These are phyloP conservation scores for Mrakia hoshinonis DNA, from an alignment of 768 basidiomycete species.

Conservation along the genomic window DNA sequence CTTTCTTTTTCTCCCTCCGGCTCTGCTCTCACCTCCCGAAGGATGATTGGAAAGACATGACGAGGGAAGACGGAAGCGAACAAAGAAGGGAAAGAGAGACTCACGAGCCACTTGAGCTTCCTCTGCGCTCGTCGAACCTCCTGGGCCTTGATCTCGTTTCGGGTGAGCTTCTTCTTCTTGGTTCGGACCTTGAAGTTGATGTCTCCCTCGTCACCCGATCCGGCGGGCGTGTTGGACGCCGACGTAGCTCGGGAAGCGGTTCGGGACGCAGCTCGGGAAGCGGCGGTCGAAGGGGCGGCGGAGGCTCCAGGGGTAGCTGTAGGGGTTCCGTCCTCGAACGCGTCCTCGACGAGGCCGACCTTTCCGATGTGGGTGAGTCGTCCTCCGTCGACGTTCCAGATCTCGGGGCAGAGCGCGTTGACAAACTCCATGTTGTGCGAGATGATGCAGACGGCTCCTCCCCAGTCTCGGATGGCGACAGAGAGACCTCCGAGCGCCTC, in stretches of 20 bases:
- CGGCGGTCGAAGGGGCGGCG: conserved; percentile 60
- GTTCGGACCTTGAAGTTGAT: conserved; percentile 37
- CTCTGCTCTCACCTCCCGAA: too few relatives aligned
- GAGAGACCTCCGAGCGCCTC: conserved; percentile 64
- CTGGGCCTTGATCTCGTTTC: conserved; percentile 63
- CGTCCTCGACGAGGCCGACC: conserved; percentile 71
- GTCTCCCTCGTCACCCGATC: conserved; percentile 64
- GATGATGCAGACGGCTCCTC: conserved; percentile 74
- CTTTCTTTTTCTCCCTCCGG: too few relatives aligned
- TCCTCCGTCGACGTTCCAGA: conserved; percentile 86
- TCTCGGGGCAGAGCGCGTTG: conserved; percentile 47
- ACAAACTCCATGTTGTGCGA: conserved; percentile 85
- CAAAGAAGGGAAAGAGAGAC: too few relatives aligned
- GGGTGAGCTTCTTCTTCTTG: conserved; percentile 66
- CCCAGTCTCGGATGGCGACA: conserved; percentile 90
- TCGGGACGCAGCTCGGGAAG: conserved; percentile 60
- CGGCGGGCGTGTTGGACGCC: conserved; percentile 50
- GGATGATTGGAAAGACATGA: too few relatives aligned
- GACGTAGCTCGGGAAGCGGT: conserved; percentile 64
- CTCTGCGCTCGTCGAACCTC: conserved; percentile 74
- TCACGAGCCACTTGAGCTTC: conserved; percentile 76
- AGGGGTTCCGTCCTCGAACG: conserved; percentile 50
- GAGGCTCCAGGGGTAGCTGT: conserved; percentile 32
- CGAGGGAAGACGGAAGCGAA: too few relatives aligned
- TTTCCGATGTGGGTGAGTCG: conserved; percentile 83